Conservation (phyloP, 345 rosid species). For the Excoecaria cochinchinensis region DNA sequence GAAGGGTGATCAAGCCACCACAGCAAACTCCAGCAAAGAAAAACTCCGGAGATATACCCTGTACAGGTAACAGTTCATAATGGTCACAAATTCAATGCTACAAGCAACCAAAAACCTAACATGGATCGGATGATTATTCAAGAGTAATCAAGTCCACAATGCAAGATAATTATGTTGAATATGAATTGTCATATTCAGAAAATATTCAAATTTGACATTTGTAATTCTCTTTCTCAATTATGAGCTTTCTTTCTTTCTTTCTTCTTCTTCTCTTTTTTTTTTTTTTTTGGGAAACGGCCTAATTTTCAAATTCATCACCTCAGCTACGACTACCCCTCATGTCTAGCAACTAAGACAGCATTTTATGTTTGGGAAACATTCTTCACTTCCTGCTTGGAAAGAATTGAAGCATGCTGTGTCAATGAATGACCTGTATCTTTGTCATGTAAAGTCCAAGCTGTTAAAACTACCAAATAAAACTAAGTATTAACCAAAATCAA, state of each 20-base stretch:
- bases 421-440: background rate
- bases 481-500: background rate
- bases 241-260: background rate
- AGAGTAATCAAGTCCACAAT: background rate
- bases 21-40: slow-evolving; percentile 95
- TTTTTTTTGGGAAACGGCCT: background rate
- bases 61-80: slow-evolving; percentile 15
- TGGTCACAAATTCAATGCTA: background rate
- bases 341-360: background rate
- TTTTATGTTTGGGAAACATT: background rate
- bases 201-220: background rate
- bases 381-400: background rate
- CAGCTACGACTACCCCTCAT: background rate
- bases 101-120: background rate
- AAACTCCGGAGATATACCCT: slow-evolving; percentile 84
- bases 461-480: background rate
- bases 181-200: background rate
- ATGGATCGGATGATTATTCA: background rate
- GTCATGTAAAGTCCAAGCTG: background rate
- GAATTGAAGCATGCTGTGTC: background rate
- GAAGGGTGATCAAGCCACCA: slow-evolving; percentile 86
- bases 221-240: background rate
- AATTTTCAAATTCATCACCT: background rate
- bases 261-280: background rate
- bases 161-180: background rate